Evolutionary conservation across 441 rosid species (phyloP).

Genomic region (Breynia disticha): DNA sequence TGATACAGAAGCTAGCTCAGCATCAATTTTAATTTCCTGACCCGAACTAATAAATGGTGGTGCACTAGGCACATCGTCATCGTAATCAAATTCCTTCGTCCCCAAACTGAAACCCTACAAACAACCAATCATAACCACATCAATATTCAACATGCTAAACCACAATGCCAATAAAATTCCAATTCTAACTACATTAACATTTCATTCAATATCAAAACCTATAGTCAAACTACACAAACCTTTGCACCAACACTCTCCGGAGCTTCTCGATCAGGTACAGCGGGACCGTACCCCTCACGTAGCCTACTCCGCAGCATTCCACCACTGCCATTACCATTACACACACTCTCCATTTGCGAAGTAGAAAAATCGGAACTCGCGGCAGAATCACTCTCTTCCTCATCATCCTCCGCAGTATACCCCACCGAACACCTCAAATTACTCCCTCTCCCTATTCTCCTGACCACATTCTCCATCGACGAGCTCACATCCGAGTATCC

Average conservation of each 20-base stretch:
- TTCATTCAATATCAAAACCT: no score
- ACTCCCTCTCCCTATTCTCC: slow-evolving; percentile 29
- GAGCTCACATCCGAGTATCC: slow-evolving; percentile 77
- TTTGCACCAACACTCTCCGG: slow-evolving; percentile 26
- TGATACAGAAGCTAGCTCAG: slow-evolving; percentile 31
- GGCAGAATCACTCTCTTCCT: slow-evolving; percentile 75
- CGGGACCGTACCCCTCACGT: slow-evolving; percentile 46
- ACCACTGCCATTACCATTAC: slow-evolving; percentile 31
- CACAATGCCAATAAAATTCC: neutral
- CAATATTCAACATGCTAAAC: no score
- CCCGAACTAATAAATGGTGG: slow-evolving; percentile 68
- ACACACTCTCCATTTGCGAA: slow-evolving; percentile 38
- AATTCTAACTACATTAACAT: no score
- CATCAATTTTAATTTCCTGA: slow-evolving; percentile 42
- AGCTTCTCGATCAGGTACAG: slow-evolving; percentile 33
- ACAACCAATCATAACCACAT: slow-evolving; percentile 2
- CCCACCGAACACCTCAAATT: slow-evolving; percentile 27
- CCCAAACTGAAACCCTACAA: slow-evolving; percentile 37
- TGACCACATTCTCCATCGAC: slow-evolving; percentile 64
- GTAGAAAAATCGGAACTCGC: slow-evolving; percentile 79
- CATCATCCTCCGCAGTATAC: slow-evolving; percentile 45
- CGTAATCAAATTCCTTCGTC: slow-evolving; percentile 34
- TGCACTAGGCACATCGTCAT: slow-evolving; percentile 75
- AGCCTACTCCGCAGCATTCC: slow-evolving; percentile 23
- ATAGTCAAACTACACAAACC: slow-evolving; percentile 31